Conservation (phyloP, 768 basidiomycete genomes). For the Termitomyces sp. region DNA sequence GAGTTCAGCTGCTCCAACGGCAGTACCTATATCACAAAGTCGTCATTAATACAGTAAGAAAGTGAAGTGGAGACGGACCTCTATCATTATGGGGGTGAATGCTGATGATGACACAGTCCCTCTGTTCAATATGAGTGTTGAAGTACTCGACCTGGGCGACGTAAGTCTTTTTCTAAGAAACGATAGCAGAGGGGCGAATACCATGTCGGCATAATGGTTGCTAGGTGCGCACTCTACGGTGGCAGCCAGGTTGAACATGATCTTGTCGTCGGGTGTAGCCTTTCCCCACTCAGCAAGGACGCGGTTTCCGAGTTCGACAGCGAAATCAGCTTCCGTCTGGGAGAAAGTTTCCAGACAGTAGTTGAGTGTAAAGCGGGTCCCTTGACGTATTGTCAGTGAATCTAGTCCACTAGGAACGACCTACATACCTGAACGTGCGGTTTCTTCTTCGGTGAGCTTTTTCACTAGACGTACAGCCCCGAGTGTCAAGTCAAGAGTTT, state of each 20-base stretch:
- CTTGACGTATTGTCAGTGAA: constrained; percentile 7
- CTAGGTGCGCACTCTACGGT: constrained; percentile 83
- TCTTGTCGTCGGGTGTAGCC: constrained; percentile 55
- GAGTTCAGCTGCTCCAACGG: constrained; percentile 76
- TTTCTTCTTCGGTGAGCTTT: constrained; percentile 63
- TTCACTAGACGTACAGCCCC: constrained; percentile 69
- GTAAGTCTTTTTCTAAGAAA: background rate
- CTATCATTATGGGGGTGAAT: constrained; percentile 84
- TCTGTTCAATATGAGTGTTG: constrained; percentile 63
- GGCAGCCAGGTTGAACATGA: constrained; percentile 83
- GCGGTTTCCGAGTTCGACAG: constrained; percentile 69
- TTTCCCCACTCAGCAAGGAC: constrained; percentile 73
- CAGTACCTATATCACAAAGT: constrained; percentile 47
- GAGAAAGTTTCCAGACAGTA: constrained; percentile 87
- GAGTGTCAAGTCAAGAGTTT: constrained; percentile 70
- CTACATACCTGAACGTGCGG: constrained; percentile 49
- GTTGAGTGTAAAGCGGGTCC: constrained; percentile 71
- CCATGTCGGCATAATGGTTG: constrained; percentile 83
- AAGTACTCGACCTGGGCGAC: constrained; percentile 69
- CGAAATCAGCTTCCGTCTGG: constrained; percentile 80
- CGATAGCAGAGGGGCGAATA: constrained; percentile 21
- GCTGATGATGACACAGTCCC: constrained; percentile 68
- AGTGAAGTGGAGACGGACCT: constrained; percentile 32
- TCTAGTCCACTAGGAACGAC: background rate
- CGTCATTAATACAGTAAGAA: background rate